Evolutionary conservation across 768 basidiomycete genomes (phyloP).

Genomic region (Hypsizygus marmoreus): DNA sequence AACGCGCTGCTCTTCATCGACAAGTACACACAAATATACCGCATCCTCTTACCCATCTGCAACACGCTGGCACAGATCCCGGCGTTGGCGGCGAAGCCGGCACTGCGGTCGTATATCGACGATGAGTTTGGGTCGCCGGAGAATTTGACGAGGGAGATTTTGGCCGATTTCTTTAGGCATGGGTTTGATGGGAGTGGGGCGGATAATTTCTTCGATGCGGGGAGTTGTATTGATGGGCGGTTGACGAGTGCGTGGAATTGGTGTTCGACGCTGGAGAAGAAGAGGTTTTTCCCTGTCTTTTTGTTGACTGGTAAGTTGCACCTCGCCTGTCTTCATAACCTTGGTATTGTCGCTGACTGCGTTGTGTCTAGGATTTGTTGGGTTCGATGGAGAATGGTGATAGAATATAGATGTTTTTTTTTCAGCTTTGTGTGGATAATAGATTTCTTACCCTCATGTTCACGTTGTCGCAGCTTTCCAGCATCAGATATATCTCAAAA

Average conservation of each 20-base stretch:
- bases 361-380: constrained; percentile 62
- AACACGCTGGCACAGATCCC: constrained; percentile 78
- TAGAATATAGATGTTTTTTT: not conserved
- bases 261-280: constrained; percentile 86
- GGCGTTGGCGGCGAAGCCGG: constrained; percentile 63
- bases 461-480: not conserved
- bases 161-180: constrained; percentile 85
- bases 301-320: constrained; percentile 64
- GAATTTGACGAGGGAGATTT: constrained; percentile 66
- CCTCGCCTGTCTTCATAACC: not conserved
- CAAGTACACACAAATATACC: constrained; percentile 91
- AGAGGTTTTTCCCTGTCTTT: constrained; percentile 80
- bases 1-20: constrained; percentile 89
- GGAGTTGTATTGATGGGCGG: constrained; percentile 82
- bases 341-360: constrained; percentile 3
- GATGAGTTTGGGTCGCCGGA: constrained; percentile 81
- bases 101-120: constrained; percentile 74
- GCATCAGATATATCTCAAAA: not conserved
- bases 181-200: constrained; percentile 92
- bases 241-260: constrained; percentile 93
- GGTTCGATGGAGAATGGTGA: constrained; percentile 88
- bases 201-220: constrained; percentile 88
- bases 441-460: too few relatives aligned
- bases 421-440: constrained; percentile 2
- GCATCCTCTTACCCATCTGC: constrained; percentile 86